phyloP scores from a whole-genome alignment of 805 yeast genomes.

The Candida caryicola region DNA sequence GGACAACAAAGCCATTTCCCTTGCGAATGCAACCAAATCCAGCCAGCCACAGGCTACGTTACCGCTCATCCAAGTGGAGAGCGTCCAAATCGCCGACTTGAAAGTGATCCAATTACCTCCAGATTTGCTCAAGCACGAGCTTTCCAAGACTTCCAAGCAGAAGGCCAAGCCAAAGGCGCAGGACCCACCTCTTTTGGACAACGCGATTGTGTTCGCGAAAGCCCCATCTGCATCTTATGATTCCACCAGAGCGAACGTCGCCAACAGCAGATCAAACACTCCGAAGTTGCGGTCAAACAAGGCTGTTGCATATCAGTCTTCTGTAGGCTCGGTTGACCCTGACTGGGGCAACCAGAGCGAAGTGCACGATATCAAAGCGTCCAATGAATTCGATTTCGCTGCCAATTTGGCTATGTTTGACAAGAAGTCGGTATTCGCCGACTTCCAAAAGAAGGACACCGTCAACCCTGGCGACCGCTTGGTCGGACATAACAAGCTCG shows the following conservation, averaged over 20 bases:
- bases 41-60: conserved; percentile 9
- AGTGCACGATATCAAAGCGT: conserved; percentile 42
- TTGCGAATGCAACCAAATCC: conserved; percentile 21
- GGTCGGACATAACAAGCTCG: conserved; percentile 69
- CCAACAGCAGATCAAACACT: conserved; percentile 4
- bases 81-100: conserved; percentile 49
- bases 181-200: conserved; percentile 20
- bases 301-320: too few relatives aligned
- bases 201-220: conserved; percentile 27
- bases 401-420: conserved; percentile 80
- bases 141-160: conserved; percentile 15
- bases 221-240: conserved; percentile 6
- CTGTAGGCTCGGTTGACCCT: conserved; percentile 25
- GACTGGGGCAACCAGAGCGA: conserved; percentile 49
- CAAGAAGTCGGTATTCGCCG: conserved; percentile 74
- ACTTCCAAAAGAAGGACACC: conserved; percentile 63
- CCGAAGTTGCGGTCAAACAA: too few relatives aligned
- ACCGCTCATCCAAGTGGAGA: conserved; percentile 22
- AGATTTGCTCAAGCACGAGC: conserved; percentile 15
- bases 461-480: conserved; percentile 59
- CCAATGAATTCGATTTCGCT: conserved; percentile 80
- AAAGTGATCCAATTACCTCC: conserved; percentile 56
- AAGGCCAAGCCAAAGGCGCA: conserved; percentile 13
- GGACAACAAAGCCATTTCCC: conserved; percentile 24
- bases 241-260: conserved; percentile 4